Base-by-base conservation (phyloP, 352 stramenopile genomes). In the Globisporangium barbulae region DNA sequence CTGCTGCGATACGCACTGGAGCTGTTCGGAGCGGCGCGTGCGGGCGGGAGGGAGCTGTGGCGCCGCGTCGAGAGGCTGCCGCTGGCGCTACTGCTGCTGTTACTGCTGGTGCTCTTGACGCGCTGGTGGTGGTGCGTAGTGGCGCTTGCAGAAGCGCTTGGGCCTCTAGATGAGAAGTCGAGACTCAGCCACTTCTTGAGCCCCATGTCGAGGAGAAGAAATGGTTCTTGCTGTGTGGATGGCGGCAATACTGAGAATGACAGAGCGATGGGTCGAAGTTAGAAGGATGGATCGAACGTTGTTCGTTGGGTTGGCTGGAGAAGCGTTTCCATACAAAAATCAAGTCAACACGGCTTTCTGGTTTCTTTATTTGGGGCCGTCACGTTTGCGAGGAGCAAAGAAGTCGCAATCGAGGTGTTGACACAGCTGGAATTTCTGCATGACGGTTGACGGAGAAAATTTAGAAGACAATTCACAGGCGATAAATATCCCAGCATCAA, bases 181-280 rank as follows among this genome's bases (percentile, higher is more conserved):
- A 62, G 56, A 44, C 41, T 62, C 56, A 62, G 42, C 56, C 56
- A 62, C 56, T 62, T 62, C 56, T 62, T 62, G 35, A 62, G 56
- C 17, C 56, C 56, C 56, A 62, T 62, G 12, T 25, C 6, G 13
- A 37, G 8, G 15, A 45, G 39, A 45, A n/a, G 39, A 45, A 21
- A 48, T n/a, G 19, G 42, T 28, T 28, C 25, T 28, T 28, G 25
- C 25, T 48, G 13, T 56, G 3, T 39, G 25, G n/a, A 30, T 31
- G 19, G 28, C 15, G 28, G 28, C 28, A 28, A 31, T 42, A 15
- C 15, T 15, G 28, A 50, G 41, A 37, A 50, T 28, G 8, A 50
- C 7, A 21, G 13, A 12, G 17, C 42, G 42, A 48, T 48, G 17
- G 15, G 19, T 2, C 42, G 5, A 22, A 48, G 42, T 48, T 19